These are phyloP conservation scores for Pouteria glomerata DNA, from an alignment of 148 eudicot species.

Conservation along the genomic window DNA sequence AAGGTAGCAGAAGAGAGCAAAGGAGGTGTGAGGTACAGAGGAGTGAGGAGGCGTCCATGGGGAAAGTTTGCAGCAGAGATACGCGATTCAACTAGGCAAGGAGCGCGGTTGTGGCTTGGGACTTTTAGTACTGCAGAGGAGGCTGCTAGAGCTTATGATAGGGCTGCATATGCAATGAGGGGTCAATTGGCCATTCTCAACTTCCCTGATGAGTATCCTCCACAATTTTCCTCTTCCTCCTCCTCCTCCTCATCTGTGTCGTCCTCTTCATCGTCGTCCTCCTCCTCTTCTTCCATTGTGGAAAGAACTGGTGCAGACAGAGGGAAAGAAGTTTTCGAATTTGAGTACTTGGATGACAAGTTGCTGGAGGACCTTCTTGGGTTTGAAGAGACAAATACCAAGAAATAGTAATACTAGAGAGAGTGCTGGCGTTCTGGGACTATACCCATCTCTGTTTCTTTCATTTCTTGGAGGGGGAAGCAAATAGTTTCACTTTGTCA, in stretches of 20 bases:
- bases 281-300: background rate
- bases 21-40: conserved; percentile 9
- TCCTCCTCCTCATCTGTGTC: background rate
- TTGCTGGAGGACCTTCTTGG: conserved; percentile 34
- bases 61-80: conserved; percentile 30
- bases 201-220: conserved; percentile 28
- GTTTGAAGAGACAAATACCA: conserved; percentile 12
- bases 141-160: conserved; percentile 27
- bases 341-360: conserved; percentile 30
- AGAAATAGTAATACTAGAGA: background rate
- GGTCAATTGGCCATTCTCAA: conserved; percentile 25
- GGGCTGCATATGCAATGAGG: conserved; percentile 23
- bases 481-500: background rate
- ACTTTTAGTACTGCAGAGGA: conserved; percentile 23
- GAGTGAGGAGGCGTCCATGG: conserved; percentile 27
- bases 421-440: background rate
- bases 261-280: background rate
- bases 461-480: background rate
- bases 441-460: background rate
- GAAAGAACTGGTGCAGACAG: background rate
- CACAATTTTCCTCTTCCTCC: conserved; percentile 4
- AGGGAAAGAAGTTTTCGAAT: conserved; percentile 24
- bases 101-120: conserved; percentile 22
- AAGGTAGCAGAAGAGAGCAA: background rate
- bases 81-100: conserved; percentile 15